Evolutionary conservation across 2,329 filamentous ascomycete species (phyloP).

Genomic region (Aspergillus melleus): DNA sequence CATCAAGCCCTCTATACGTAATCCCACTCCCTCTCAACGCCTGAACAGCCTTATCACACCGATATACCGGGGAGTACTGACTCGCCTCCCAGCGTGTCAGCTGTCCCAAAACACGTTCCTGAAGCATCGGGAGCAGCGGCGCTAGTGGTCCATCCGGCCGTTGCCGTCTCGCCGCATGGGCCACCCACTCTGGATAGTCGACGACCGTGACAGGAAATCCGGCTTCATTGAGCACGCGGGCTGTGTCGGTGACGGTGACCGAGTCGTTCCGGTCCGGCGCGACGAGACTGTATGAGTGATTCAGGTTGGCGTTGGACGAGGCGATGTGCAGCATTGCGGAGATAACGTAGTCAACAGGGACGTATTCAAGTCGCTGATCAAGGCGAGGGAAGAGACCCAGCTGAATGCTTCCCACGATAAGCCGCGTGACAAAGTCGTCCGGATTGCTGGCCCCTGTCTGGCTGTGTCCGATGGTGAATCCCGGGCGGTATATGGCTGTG

Average conservation of each 20-base stretch:
- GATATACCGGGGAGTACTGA: constrained; percentile 11
- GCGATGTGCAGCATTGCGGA: constrained; percentile 13
- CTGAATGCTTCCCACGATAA: constrained; percentile 78
- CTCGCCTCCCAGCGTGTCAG: constrained; percentile 23
- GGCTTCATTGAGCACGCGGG: constrained; percentile 10
- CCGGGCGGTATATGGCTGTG: constrained; percentile 71
- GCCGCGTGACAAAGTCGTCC: constrained; percentile 79
- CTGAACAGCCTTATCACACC: constrained; percentile 5
- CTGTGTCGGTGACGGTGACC: constrained; percentile 6
- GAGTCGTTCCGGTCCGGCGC: constrained; percentile 7
- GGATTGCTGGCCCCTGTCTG: constrained; percentile 62
- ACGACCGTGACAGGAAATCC: constrained; percentile 7
- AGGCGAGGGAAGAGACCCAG: constrained; percentile 43
- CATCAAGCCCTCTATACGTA: constrained; percentile 1
- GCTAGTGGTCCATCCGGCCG: constrained; percentile 3
- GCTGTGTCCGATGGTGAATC: constrained; percentile 73
- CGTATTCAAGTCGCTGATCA: constrained; percentile 6
- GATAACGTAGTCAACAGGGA: constrained; percentile 13
- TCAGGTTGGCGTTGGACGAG: constrained; percentile 5
- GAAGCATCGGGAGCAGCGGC: constrained; percentile 42
- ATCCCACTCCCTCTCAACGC: constrained; percentile 2
- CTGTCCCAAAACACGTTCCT: constrained; percentile 31
- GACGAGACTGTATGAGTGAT: constrained; percentile 7
- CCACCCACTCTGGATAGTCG: constrained; percentile 9
- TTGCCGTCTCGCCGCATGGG: constrained; percentile 1